Conservation (phyloP, 2,329 filamentous ascomycete genomes). For the Pyricularia sp. region DNA sequence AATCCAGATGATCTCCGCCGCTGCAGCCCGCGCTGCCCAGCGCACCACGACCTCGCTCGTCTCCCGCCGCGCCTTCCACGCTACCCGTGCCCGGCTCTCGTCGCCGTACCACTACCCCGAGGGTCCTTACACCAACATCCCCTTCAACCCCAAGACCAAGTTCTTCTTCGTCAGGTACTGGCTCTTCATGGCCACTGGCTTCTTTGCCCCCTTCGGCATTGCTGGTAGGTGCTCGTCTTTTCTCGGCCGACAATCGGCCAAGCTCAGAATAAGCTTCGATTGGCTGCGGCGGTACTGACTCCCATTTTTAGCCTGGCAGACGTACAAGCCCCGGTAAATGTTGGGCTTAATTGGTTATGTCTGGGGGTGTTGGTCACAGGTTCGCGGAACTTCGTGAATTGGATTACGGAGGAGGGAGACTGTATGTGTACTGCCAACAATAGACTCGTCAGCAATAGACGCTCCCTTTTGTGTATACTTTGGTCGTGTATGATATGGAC, state of each 20-base stretch:
- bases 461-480: conserved; percentile 2
- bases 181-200: conserved; percentile 48
- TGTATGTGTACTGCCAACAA: conserved; percentile 10
- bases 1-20: conserved; percentile 69
- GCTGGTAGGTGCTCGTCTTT: conserved; percentile 32
- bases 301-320: conserved; percentile 34
- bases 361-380: background rate
- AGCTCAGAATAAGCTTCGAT: background rate
- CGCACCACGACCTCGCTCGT: conserved; percentile 39
- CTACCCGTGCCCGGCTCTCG: conserved; percentile 68
- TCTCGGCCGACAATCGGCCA: background rate
- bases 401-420: conserved; percentile 3
- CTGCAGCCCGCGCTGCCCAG: conserved; percentile 43
- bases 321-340: conserved; percentile 30
- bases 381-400: conserved; percentile 1
- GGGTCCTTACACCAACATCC: conserved; percentile 86
- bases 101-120: conserved; percentile 98
- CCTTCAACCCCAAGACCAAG: conserved; percentile 89
- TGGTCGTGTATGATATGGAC: background rate
- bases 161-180: conserved; percentile 78
- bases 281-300: background rate
- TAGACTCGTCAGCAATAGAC: conserved; percentile 10
- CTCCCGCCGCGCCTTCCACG: conserved; percentile 86
- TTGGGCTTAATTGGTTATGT: background rate
- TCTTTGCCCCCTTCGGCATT: conserved; percentile 51